phyloP scores from a whole-genome alignment of 2,329 filamentous ascomycete genomes.

The Trichoderma oligosporum region DNA sequence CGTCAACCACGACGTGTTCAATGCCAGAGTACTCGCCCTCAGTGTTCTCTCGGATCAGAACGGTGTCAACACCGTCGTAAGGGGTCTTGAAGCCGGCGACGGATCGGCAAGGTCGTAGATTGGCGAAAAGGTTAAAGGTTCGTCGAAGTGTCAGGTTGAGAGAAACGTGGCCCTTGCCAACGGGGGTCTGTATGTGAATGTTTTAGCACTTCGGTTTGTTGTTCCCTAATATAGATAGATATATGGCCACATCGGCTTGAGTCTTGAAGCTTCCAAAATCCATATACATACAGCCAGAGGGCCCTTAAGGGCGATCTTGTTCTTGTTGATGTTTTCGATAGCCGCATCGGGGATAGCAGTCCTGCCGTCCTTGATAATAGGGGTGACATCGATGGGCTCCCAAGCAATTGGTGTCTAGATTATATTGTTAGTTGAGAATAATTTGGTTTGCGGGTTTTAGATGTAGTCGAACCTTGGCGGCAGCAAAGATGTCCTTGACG shows the following conservation, averaged over 20 bases:
- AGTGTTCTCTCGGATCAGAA: slow-evolving; percentile 98
- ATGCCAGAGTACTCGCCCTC: slow-evolving; percentile 99
- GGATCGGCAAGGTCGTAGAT: slow-evolving; percentile 95
- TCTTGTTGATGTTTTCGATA: slow-evolving; percentile 88
- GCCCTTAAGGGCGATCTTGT: slow-evolving; percentile 97
- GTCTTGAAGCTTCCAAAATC: background rate
- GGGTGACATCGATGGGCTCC: slow-evolving; percentile 96
- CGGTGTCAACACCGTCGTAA: slow-evolving; percentile 94
- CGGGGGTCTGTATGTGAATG: slow-evolving; percentile 62
- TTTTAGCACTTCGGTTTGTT: background rate
- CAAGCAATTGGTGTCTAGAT: slow-evolving; percentile 81
- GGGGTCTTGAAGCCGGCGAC: slow-evolving; percentile 98
- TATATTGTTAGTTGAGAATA: slow-evolving; percentile 25
- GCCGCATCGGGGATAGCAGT: slow-evolving; percentile 90
- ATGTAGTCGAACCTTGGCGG: slow-evolving; percentile 68
- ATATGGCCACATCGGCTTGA: background rate
- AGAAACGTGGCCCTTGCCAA: slow-evolving; percentile 98
- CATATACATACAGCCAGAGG: slow-evolving; percentile 71
- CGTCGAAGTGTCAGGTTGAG: slow-evolving; percentile 97
- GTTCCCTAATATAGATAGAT: background rate
- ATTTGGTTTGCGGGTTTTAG: no score
- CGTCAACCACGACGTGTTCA: slow-evolving; percentile 96
- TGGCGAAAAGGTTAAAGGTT: slow-evolving; percentile 99
- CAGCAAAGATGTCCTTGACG: slow-evolving; percentile 97
- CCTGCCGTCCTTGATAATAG: slow-evolving; percentile 89